Conservation (phyloP, 257 asterid species). For the Dorcoceras hygrometricum region DNA sequence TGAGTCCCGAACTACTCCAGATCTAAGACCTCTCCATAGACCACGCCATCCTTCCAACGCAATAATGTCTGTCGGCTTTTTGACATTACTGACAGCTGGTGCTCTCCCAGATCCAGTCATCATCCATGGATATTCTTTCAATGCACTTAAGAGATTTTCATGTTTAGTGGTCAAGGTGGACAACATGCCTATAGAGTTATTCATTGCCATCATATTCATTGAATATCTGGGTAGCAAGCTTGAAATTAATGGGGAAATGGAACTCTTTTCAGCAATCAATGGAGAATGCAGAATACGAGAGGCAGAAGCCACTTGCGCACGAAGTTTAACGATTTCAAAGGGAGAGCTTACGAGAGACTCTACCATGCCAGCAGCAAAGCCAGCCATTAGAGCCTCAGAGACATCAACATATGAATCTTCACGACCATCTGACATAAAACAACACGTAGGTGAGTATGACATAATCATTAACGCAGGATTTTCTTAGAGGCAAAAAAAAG, state of each 20-base stretch:
- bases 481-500: not conserved
- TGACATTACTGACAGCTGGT: conserved; percentile 70
- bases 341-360: conserved; percentile 45
- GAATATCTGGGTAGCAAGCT: conserved; percentile 72
- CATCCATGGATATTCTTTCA: conserved; percentile 96
- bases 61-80: conserved; percentile 47
- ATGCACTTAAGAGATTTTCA: conserved; percentile 48
- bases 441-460: conserved; percentile 15
- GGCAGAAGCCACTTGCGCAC: conserved; percentile 93
- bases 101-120: conserved; percentile 95
- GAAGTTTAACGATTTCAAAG: conserved; percentile 80
- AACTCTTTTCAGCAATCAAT: conserved; percentile 40
- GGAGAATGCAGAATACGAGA: conserved; percentile 41
- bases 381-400: conserved; percentile 87
- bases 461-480: not conserved
- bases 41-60: conserved; percentile 86
- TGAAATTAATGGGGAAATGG: conserved; percentile 46
- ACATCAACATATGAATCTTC: conserved; percentile 34
- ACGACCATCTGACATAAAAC: conserved; percentile 65
- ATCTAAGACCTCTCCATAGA: conserved; percentile 82
- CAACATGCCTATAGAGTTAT: conserved; percentile 57
- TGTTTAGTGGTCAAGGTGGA: conserved; percentile 60
- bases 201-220: conserved; percentile 51
- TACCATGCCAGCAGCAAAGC: conserved; percentile 72
- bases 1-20: conserved; percentile 85